phyloP scores from a whole-genome alignment of 495 filamentous ascomycete species.

The Aspergillus baeticus region DNA sequence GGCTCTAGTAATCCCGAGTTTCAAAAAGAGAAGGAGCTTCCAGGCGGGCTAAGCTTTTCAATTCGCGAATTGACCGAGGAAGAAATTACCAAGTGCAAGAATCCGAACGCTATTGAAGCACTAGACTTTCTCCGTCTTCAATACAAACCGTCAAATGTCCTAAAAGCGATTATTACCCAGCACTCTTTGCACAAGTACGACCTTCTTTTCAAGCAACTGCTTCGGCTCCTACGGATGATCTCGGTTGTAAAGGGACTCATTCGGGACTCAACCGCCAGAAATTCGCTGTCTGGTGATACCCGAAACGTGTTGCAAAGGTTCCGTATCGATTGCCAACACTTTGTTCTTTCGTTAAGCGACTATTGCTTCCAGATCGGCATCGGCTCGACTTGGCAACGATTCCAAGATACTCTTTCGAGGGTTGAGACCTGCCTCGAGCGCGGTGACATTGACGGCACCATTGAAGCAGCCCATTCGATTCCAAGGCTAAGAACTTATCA shows the following conservation, averaged over 20 bases:
- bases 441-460: slow-evolving; percentile 43
- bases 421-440: slow-evolving; percentile 59
- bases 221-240: slow-evolving; percentile 76
- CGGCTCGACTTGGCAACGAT: slow-evolving; percentile 64
- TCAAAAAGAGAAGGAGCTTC: slow-evolving; percentile 54
- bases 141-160: slow-evolving; percentile 73
- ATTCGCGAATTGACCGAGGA: slow-evolving; percentile 75
- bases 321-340: slow-evolving; percentile 73
- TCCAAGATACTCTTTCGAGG: slow-evolving; percentile 61
- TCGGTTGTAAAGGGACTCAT: slow-evolving; percentile 72
- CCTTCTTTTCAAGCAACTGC: slow-evolving; percentile 71
- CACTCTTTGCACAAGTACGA: slow-evolving; percentile 75
- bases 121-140: slow-evolving; percentile 87
- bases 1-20: slow-evolving; percentile 21
- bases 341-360: slow-evolving; percentile 62
- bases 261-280: slow-evolving; percentile 52
- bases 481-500: slow-evolving; percentile 67
- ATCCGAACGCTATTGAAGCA: slow-evolving; percentile 77
- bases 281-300: slow-evolving; percentile 34
- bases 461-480: slow-evolving; percentile 56
- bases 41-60: slow-evolving; percentile 81
- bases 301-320: slow-evolving; percentile 59
- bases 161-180: slow-evolving; percentile 71
- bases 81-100: slow-evolving; percentile 75
- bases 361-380: slow-evolving; percentile 82